Base-by-base conservation (phyloP, 225 moss, liverwort and hornwort species). In the Neckera pumila region DNA sequence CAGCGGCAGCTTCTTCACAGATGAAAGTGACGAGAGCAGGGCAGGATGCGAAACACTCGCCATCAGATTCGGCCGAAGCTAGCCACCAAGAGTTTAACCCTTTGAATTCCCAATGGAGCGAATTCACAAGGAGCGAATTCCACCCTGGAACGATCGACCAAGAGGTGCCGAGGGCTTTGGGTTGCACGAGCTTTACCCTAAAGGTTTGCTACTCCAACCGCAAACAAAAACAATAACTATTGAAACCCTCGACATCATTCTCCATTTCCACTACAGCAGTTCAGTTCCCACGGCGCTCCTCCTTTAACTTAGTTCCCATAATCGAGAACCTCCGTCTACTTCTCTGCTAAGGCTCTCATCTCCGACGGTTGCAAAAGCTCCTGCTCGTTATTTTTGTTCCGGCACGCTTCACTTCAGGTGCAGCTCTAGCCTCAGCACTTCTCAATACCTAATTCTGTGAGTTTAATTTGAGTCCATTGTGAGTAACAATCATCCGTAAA, bases 11-110 rank as follows among this genome's bases (percentile, higher is more conserved):
- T 79, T 65, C 81, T 73, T 58, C 81, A 62, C 84, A 64, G 34
- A 61, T 43, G 56, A 76, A 65, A 57, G 83, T 47, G 67, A 86
- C 63, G 81, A 81, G 86, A 77, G 85, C 66, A 69, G 26, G 80
- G 66, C 92, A 92, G 92, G 86, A 88, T 70, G 86, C n/a, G 91
- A 89, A 86, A 86, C 89, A 79, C 88, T 88, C 87, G 34, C 66
- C 90, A 79, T 89, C 90, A 89, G 87, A 92, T 73, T 89, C 86
- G 74, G 82, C 83, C 56, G 85, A 91, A 82, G 85, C 81, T 61
- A 83, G 36, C 78, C 49, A 67, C 69, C n/a, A 89, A 86, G 75
- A 83, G 89, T 85, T 76, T 53, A 83, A 89, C 82, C 83, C 85
- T 61, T 87, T 83, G 79, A 78, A 82, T 81, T 92, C 84, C 89